Conservation (phyloP, 202 grass and related monocot genomes). For the Schoenoplectus tabernaemontani region DNA sequence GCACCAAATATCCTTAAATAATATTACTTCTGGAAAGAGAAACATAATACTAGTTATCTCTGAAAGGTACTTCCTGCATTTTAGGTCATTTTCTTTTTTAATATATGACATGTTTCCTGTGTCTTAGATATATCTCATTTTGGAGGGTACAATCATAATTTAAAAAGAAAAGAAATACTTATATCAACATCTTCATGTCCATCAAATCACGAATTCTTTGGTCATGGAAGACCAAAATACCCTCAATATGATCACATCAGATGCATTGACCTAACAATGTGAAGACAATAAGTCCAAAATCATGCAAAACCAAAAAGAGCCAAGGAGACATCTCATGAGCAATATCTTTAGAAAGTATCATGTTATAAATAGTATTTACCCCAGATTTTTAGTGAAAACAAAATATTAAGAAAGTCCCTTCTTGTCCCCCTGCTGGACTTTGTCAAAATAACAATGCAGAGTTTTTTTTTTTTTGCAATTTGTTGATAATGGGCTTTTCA, state of each 20-base stretch:
- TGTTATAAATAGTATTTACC: neutral
- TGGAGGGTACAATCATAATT: neutral
- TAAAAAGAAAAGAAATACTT: slow-evolving; percentile 34
- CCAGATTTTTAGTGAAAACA: neutral
- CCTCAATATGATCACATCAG: slow-evolving; percentile 99
- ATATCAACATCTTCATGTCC: slow-evolving; percentile 99
- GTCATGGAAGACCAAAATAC: slow-evolving; percentile 97
- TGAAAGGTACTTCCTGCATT: neutral
- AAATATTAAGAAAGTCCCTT: no score
- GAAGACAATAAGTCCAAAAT: slow-evolving; percentile 12
- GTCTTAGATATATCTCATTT: neutral
- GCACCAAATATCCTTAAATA: neutral
- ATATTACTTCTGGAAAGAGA: neutral
- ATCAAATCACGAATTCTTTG: slow-evolving; percentile 84
- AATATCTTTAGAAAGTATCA: neutral
- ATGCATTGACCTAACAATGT: slow-evolving; percentile 82
- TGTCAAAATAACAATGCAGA: no score
- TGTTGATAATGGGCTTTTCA: no score
- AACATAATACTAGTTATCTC: neutral
- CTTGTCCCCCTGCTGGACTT: no score
- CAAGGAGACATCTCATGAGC: neutral
- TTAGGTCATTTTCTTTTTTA: neutral
- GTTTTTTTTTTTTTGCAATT: no score
- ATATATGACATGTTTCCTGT: slow-evolving; percentile 1
- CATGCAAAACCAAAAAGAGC: neutral